phyloP scores from a whole-genome alignment of 2,329 filamentous ascomycete genomes.

The Exophiala lecanii-corni region DNA sequence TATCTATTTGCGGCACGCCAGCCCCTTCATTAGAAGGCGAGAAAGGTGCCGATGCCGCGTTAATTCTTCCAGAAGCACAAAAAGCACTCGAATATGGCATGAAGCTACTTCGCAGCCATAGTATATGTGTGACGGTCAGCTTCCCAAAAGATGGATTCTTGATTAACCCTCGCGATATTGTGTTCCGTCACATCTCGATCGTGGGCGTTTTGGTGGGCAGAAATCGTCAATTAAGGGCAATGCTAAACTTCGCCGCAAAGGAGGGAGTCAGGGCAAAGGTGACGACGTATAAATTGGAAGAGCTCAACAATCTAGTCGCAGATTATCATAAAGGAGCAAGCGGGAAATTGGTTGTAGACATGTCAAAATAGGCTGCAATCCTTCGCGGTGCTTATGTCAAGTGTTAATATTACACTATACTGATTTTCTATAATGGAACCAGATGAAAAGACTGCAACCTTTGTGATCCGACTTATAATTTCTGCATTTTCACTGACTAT shows the following conservation, averaged over 20 bases:
- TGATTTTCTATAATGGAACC: too few species aligned
- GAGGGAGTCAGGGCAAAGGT: conserved; percentile 19
- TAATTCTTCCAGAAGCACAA: conserved; percentile 46
- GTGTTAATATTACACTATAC: background rate
- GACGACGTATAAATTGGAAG: conserved; percentile 20
- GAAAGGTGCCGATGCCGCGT: conserved; percentile 44
- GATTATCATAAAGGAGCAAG: conserved; percentile 43
- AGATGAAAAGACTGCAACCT: too few species aligned
- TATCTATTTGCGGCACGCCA: conserved; percentile 23
- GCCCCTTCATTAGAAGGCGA: conserved; percentile 27
- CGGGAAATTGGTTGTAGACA: conserved; percentile 45
- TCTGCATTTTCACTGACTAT: too few species aligned
- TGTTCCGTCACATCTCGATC: conserved; percentile 27
- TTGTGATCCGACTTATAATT: too few species aligned
- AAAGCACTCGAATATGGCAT: conserved; percentile 46
- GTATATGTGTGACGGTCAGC: conserved; percentile 44
- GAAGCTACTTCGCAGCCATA: conserved; percentile 41
- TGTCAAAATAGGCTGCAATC: too few species aligned
- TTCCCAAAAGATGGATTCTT: conserved; percentile 37
- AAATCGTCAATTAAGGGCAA: conserved; percentile 23
- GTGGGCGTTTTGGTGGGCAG: conserved; percentile 22
- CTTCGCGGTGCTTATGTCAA: conserved; percentile 24
- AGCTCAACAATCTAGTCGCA: conserved; percentile 25
- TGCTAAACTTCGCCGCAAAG: conserved; percentile 23
- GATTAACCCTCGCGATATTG: conserved; percentile 25